Conservation (phyloP, 2,329 filamentous ascomycete genomes). For the Teratosphaeria gauchensis region DNA sequence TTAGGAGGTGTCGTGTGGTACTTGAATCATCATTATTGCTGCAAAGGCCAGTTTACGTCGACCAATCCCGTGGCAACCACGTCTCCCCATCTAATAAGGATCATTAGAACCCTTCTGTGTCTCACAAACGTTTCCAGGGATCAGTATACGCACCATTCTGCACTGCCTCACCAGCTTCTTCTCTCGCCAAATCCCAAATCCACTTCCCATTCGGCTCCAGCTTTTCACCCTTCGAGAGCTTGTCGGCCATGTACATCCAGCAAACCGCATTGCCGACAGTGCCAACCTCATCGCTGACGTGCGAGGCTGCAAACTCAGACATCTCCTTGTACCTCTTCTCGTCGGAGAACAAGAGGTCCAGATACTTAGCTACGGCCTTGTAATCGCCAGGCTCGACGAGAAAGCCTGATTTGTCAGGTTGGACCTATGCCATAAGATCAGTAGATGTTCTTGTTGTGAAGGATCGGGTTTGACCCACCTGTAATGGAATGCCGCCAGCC, state of each 20-base stretch:
- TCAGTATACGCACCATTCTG: constrained; percentile 31
- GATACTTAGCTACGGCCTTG: constrained; percentile 56
- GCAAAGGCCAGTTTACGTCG: constrained; percentile 5
- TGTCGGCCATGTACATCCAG: constrained; percentile 70
- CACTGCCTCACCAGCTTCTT: constrained; percentile 47
- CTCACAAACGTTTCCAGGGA: too few relatives aligned
- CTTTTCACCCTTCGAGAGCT: constrained; percentile 49
- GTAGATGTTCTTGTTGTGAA: not conserved
- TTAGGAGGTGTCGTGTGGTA: too few relatives aligned
- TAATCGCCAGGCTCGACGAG: constrained; percentile 63
- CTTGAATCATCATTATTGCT: too few relatives aligned
- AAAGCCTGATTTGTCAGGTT: constrained; percentile 62
- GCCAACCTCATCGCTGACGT: constrained; percentile 72
- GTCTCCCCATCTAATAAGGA: constrained; percentile 43
- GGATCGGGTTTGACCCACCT: constrained; percentile 38
- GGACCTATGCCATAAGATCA: constrained; percentile 11
- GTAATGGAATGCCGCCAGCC: constrained; percentile 71
- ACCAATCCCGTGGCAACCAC: constrained; percentile 41
- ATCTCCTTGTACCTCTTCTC: constrained; percentile 47
- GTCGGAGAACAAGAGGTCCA: constrained; percentile 58
- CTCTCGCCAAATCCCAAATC: constrained; percentile 66
- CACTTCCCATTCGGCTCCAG: constrained; percentile 53
- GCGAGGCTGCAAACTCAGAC: constrained; percentile 40
- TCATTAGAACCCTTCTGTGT: too few relatives aligned
- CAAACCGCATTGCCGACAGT: constrained; percentile 68